Evolutionary conservation across 2,329 filamentous ascomycete genomes (phyloP).

Genomic region (Penicillium sp.): DNA sequence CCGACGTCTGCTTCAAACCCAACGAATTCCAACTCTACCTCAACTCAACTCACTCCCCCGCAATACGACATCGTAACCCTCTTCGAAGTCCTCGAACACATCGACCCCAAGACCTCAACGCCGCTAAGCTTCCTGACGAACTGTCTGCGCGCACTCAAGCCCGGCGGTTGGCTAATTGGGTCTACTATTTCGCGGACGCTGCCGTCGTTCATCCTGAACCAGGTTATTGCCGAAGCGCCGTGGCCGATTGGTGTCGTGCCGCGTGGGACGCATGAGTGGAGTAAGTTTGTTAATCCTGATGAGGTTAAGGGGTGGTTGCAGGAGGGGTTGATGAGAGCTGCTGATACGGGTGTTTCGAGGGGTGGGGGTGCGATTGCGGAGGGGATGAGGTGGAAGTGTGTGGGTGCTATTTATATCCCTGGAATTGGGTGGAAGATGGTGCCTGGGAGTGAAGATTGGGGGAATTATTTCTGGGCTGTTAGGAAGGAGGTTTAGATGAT

Average conservation of each 20-base stretch:
- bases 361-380: conserved; percentile 29
- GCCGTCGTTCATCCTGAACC: conserved; percentile 88
- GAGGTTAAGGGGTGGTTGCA: conserved; percentile 55
- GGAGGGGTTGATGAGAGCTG: conserved; percentile 52
- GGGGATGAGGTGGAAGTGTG: conserved; percentile 59
- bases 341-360: conserved; percentile 23
- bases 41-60: neutral
- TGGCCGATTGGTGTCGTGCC: conserved; percentile 74
- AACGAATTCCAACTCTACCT: neutral
- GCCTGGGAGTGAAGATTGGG: conserved; percentile 73
- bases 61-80: conserved; percentile 76
- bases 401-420: conserved; percentile 88
- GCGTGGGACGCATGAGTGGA: conserved; percentile 91
- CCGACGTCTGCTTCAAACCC: neutral
- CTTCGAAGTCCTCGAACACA: conserved; percentile 95
- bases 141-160: conserved; percentile 64
- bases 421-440: conserved; percentile 87
- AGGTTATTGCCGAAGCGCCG: conserved; percentile 80
- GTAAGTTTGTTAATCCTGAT: conserved; percentile 85
- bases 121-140: conserved; percentile 64
- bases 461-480: conserved; percentile 95
- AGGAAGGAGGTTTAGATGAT: conserved; percentile 49
- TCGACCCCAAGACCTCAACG: conserved; percentile 72
- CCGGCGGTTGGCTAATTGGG: conserved; percentile 88
- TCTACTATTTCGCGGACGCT: conserved; percentile 90